Percentiles rank a stretch among this genome's conserved stretches.
Conservation (phyloP, 139 green algal genomes). For the Micractinium sp. region DNA sequence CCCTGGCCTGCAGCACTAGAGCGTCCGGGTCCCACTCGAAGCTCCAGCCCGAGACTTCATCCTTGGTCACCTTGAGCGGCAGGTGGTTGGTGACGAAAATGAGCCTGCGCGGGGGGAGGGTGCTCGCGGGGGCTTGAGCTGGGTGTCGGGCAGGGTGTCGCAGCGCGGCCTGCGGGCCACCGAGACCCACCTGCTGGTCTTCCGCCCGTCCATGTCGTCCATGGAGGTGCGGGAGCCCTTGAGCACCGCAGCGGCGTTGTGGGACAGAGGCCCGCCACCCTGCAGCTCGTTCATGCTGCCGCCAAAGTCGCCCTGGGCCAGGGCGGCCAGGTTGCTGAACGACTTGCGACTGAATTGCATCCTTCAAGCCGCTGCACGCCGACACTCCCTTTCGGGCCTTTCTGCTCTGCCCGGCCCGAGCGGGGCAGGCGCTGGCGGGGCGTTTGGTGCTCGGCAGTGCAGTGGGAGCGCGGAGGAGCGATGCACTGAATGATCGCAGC, state of each 20-base stretch:
- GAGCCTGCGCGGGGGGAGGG: constrained; percentile 63
- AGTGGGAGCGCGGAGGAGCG: too few relatives aligned
- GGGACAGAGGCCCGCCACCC: constrained; percentile 46
- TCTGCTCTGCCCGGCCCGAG: too few relatives aligned
- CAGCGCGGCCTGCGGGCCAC: not conserved
- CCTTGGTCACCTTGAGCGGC: constrained; percentile 71
- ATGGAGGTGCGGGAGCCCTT: constrained; percentile 41
- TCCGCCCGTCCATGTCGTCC: not conserved
- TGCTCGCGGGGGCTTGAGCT: not conserved
- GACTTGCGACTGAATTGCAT: constrained; percentile 31
- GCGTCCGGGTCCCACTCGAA: constrained; percentile 97
- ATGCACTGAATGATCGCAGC: too few relatives aligned
- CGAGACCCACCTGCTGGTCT: constrained; percentile 25
- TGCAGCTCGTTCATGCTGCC: constrained; percentile 36
- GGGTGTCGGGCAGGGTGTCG: constrained; percentile 6
- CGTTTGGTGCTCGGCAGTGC: too few relatives aligned
- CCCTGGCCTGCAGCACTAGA: constrained; percentile 90
- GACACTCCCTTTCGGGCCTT: too few relatives aligned
- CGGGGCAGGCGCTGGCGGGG: too few relatives aligned
- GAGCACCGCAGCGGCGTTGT: not conserved
- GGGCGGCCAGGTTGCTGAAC: constrained; percentile 48
- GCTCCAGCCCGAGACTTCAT: constrained; percentile 65
- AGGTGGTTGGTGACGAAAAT: constrained; percentile 95
- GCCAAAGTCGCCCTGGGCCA: constrained; percentile 44
- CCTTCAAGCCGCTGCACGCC: not conserved